phyloP scores from a whole-genome alignment of 257 asterid species.

The Rehmannia glutinosa region DNA sequence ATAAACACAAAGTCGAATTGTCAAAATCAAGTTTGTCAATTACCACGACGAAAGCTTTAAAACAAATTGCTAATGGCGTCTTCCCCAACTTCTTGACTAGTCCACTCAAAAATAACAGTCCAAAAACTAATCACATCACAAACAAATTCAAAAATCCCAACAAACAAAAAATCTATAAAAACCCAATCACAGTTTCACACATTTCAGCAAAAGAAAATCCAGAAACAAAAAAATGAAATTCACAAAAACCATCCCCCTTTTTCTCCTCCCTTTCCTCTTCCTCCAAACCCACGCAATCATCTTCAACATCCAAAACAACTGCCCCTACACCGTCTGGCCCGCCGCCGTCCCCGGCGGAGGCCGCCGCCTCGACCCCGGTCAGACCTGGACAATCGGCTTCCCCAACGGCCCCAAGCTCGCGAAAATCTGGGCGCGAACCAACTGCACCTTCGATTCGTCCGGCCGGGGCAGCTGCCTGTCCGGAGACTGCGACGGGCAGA shows the following conservation, averaged over 20 bases:
- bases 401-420: slow-evolving; percentile 23
- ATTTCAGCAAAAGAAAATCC: background rate
- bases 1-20: no score
- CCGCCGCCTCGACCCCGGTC: slow-evolving; percentile 44
- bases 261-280: slow-evolving; percentile 21
- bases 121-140: no score
- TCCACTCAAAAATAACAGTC: background rate
- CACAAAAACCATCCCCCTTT: background rate
- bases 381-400: slow-evolving; percentile 37
- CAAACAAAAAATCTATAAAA: background rate
- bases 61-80: background rate
- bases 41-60: no score
- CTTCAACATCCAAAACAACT: slow-evolving; percentile 46
- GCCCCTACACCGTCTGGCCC: slow-evolving; percentile 60
- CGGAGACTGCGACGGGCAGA: slow-evolving; percentile 56
- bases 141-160: no score
- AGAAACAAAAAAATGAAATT: background rate
- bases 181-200: background rate
- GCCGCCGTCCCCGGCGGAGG: slow-evolving; percentile 61
- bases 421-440: slow-evolving; percentile 67
- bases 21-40: no score
- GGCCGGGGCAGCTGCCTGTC: slow-evolving; percentile 57
- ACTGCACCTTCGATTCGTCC: slow-evolving; percentile 44
- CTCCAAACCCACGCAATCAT: slow-evolving; percentile 32
- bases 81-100: slow-evolving; percentile 19